Conservation (phyloP, 805 yeast species). For the Yamadazyma nakazawae region DNA sequence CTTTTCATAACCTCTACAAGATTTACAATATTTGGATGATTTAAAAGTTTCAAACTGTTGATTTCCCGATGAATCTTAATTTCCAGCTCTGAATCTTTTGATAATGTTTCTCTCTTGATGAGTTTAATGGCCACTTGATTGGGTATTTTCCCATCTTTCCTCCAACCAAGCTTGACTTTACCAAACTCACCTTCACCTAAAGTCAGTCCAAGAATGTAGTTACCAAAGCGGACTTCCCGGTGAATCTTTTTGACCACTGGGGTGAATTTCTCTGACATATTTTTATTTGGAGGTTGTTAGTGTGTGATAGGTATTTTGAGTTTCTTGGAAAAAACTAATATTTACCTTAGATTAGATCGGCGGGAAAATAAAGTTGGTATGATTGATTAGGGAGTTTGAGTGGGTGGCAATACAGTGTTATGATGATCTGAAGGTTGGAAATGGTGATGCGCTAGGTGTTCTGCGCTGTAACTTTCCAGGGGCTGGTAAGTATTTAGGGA, state of each 20-base stretch:
- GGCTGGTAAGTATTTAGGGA: background rate
- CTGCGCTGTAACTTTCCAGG: background rate
- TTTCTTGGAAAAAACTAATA: background rate
- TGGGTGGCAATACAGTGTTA: background rate
- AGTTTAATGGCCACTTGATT: constrained; percentile 92
- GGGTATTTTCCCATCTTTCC: constrained; percentile 74
- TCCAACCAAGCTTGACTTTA: constrained; percentile 95
- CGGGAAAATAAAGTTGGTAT: background rate
- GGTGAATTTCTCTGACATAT: constrained; percentile 5
- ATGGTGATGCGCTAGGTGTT: background rate
- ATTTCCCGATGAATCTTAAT: constrained; percentile 90
- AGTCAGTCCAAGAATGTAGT: constrained; percentile 86
- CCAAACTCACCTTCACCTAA: constrained; percentile 98
- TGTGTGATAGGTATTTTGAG: background rate
- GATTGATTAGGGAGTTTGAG: background rate
- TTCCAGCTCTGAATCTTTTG: constrained; percentile 81
- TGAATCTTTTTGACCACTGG: constrained; percentile 14
- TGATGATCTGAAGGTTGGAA: too few relatives aligned
- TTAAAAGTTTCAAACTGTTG: constrained; percentile 77
- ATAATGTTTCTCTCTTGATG: constrained; percentile 83
- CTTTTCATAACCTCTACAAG: constrained; percentile 90
- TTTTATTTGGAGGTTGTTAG: background rate
- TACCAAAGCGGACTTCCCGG: constrained; percentile 80
- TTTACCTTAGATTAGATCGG: too few relatives aligned
- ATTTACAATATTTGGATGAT: constrained; percentile 91